Evolutionary conservation across 176 grass and related monocot genomes (phyloP), one percentile per base, ranked within the genome.

Genomic region (Poa pratensis): DNA sequence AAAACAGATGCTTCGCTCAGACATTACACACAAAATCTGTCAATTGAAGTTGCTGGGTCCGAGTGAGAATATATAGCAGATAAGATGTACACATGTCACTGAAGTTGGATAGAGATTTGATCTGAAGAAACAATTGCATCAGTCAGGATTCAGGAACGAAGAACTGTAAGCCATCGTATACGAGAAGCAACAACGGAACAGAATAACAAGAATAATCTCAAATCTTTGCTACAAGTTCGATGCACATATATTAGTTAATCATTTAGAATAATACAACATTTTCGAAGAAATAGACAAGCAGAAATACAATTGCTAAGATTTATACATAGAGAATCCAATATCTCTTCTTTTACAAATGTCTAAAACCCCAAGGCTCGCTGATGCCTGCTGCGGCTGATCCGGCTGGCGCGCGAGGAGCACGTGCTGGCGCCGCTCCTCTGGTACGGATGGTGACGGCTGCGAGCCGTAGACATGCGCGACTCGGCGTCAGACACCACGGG

Each of bases 361-460:
- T 75, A 60, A 42, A 10, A 59, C 17, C 75, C 3, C 3, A 26
- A 78, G 77, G 45, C 3, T 2, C 7, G 62, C 18, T 34, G 49
- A 18, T 7, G 35, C 4, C 18, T 19, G 32, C 78, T 1, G 17
- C 43, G 9, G 59, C 59, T 34, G 48, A 53, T 43, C 22, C 18
- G 6, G 46, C 43, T 26, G 54, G 24, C 0, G 24, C 58, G 1
- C 61, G 61, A 30, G 13, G 13, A 64, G 61, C 26, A 30, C 61
- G 26, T 17, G 61, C 26, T 64, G n/a, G n/a, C n/a, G n/a, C n/a
- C n/a, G 12, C 24, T 71, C 75, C 63, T 85, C 62, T 12, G 50
- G 63, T 85, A 85, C 0, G 83, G 83, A 43, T 85, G 74, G 18
- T 78, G 34, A 12, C 63, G 49, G 23, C 34, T 35, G 34, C 8